phyloP scores from a whole-genome alignment of 1,284 basidiomycete species.

The Pholiota adiposa region DNA sequence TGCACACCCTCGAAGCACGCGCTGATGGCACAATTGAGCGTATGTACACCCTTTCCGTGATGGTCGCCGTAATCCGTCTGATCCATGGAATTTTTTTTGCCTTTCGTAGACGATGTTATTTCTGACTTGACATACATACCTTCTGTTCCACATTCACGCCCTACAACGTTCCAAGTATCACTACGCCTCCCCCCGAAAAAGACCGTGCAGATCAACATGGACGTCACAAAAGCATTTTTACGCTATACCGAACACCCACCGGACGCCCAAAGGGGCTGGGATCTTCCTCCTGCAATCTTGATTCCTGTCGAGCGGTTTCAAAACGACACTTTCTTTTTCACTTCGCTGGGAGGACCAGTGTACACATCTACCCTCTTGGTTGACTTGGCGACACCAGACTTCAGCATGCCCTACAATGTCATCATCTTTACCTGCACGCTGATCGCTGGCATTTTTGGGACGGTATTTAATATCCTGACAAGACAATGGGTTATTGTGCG shows the following conservation, averaged over 20 bases:
- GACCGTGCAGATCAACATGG: constrained; percentile 70
- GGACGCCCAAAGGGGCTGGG: constrained; percentile 94
- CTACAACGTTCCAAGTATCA: constrained; percentile 76
- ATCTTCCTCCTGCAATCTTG: constrained; percentile 84
- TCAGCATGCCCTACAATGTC: constrained; percentile 99
- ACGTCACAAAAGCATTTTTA: constrained; percentile 86
- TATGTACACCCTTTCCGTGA: constrained; percentile 34
- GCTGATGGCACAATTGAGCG: constrained; percentile 47
- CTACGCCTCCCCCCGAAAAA: constrained; percentile 73
- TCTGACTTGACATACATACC: constrained; percentile 69
- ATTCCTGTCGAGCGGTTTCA: constrained; percentile 43
- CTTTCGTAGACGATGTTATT: constrained; percentile 58
- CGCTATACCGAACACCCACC: constrained; percentile 96
- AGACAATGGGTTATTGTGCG: constrained; percentile 74
- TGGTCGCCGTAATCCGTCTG: not conserved
- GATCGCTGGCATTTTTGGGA: constrained; percentile 93
- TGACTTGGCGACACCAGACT: constrained; percentile 95
- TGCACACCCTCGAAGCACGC: constrained; percentile 74
- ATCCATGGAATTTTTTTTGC: not conserved
- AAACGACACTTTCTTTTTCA: constrained; percentile 19
- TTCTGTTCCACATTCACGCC: constrained; percentile 68
- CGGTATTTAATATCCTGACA: constrained; percentile 86
- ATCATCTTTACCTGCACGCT: constrained; percentile 95
- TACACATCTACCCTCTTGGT: constrained; percentile 86
- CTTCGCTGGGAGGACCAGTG: constrained; percentile 43